These are phyloP conservation scores for Elymus sibiricus DNA, from an alignment of 176 grass and related monocot genomes.

Conservation along the genomic window DNA sequence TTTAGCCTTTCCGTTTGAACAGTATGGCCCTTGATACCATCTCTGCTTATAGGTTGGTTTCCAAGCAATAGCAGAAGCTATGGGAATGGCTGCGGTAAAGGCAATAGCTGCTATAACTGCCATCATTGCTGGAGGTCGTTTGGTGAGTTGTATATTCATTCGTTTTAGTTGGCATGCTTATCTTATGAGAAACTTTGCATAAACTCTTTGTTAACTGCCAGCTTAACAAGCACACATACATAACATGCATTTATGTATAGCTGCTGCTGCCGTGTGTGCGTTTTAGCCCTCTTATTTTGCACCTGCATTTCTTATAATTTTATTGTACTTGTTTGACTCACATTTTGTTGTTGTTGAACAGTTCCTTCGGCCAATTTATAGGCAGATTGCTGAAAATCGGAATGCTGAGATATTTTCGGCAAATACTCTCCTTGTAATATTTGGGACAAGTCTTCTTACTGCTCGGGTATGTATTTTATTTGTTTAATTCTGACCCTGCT, in stretches of 20 bases:
- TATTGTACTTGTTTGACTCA: background rate
- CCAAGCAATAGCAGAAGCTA: slow-evolving; percentile 97
- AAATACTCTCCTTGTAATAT: slow-evolving; percentile 98
- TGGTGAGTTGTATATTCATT: slow-evolving; percentile 57
- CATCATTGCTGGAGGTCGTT: slow-evolving; percentile 94
- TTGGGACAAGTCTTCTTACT: slow-evolving; percentile 98
- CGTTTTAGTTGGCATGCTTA: slow-evolving; percentile 8
- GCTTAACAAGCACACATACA: background rate
- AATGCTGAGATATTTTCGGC: slow-evolving; percentile 99
- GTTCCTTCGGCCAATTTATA: slow-evolving; percentile 98
- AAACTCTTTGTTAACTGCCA: background rate
- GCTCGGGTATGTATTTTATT: slow-evolving; percentile 63
- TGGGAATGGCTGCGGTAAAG: slow-evolving; percentile 95
- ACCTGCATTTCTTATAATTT: slow-evolving; percentile 30
- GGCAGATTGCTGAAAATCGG: slow-evolving; percentile 96
- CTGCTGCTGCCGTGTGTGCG: background rate
- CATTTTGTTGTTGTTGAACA: slow-evolving; percentile 39
- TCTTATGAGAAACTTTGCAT: background rate
- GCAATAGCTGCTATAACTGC: slow-evolving; percentile 94
- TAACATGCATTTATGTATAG: background rate
- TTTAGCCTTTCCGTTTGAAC: background rate
- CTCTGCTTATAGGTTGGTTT: slow-evolving; percentile 75
- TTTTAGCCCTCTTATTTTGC: slow-evolving; percentile 9
- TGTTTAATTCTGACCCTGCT: slow-evolving; percentile 10
- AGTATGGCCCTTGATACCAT: slow-evolving; percentile 21